Evolutionary conservation across 2,329 filamentous ascomycete species (phyloP).

Genomic region (Trichothecium roseum): DNA sequence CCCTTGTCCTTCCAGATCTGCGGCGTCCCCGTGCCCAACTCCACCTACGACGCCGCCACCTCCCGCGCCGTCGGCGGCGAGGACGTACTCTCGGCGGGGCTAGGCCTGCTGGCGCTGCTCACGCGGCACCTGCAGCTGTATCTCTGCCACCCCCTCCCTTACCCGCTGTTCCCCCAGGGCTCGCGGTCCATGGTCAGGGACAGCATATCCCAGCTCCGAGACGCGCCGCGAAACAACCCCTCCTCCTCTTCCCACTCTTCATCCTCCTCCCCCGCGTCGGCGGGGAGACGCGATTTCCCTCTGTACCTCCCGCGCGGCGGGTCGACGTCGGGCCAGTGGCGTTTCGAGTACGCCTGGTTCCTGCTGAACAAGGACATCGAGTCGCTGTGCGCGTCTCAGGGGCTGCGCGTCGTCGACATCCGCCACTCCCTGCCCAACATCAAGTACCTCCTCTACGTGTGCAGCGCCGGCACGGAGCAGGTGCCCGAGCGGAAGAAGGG

Average conservation of each 20-base stretch:
- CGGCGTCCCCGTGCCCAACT: conserved; percentile 69
- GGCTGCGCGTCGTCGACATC: conserved; percentile 76
- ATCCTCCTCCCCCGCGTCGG: too few species aligned
- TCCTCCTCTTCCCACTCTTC: too few species aligned
- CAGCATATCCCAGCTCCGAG: conserved; percentile 50
- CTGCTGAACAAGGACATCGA: conserved; percentile 96
- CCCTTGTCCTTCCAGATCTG: conserved; percentile 79
- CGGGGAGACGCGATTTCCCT: conserved; percentile 66
- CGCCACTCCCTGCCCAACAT: conserved; percentile 87
- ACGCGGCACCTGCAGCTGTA: conserved; percentile 73
- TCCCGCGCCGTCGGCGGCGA: conserved; percentile 37
- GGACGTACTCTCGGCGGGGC: conserved; percentile 65
- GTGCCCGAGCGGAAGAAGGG: conserved; percentile 51
- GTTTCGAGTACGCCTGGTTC: conserved; percentile 94
- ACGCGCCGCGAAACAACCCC: conserved; percentile 24
- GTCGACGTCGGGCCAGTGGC: conserved; percentile 63
- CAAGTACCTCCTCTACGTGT: conserved; percentile 84
- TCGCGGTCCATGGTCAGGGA: conserved; percentile 71
- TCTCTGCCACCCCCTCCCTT: conserved; percentile 67
- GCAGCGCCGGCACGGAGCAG: conserved; percentile 64
- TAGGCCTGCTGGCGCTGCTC: conserved; percentile 71
- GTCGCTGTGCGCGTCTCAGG: conserved; percentile 50
- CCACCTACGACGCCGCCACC: conserved; percentile 50
- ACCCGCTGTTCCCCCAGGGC: conserved; percentile 61
- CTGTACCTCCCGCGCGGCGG: conserved; percentile 56